Conservation (phyloP, 2,329 filamentous ascomycete genomes). For the Chrysoporthe austroafricana region DNA sequence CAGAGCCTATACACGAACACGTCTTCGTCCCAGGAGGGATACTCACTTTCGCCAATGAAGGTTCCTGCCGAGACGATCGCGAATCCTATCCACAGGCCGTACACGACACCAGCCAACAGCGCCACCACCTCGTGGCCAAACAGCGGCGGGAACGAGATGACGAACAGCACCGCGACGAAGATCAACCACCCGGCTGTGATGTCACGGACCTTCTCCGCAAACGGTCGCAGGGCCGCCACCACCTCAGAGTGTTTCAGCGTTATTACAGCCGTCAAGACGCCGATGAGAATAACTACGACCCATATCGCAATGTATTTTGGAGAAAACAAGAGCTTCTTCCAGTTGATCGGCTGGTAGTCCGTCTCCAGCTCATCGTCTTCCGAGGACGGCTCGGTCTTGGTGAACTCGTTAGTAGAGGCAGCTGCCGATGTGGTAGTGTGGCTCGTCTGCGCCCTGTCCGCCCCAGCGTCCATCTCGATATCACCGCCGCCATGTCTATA, state of each 20-base stretch:
- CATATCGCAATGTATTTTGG: slow-evolving; percentile 40
- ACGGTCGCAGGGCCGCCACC: slow-evolving; percentile 41
- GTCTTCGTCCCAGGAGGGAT: background rate
- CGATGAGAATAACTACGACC: slow-evolving; percentile 34
- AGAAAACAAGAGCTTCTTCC: slow-evolving; percentile 40
- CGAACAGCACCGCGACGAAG: slow-evolving; percentile 43
- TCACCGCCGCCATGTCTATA: slow-evolving; percentile 19
- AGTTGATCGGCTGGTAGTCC: slow-evolving; percentile 41
- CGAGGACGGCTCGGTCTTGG: slow-evolving; percentile 11
- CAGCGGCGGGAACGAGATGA: slow-evolving; percentile 47
- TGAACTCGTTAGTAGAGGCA: slow-evolving; percentile 14
- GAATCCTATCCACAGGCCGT: slow-evolving; percentile 46
- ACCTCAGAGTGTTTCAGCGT: slow-evolving; percentile 45
- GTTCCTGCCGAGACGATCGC: slow-evolving; percentile 46
- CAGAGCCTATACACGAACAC: background rate
- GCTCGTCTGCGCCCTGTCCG: slow-evolving; percentile 6
- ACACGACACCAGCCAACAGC: slow-evolving; percentile 47
- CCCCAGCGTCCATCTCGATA: slow-evolving; percentile 25
- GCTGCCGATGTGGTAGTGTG: slow-evolving; percentile 21
- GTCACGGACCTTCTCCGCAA: slow-evolving; percentile 43
- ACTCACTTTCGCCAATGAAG: slow-evolving; percentile 44
- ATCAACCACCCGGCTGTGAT: slow-evolving; percentile 45
- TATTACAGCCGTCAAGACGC: slow-evolving; percentile 39
- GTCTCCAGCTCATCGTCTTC: slow-evolving; percentile 32
- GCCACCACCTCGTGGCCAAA: slow-evolving; percentile 48